A percentile compares a stretch with the other conserved stretches of the same genome.
Evolutionary conservation across 306 rosid genomes (phyloP).

Genomic region (Myrica gale): DNA sequence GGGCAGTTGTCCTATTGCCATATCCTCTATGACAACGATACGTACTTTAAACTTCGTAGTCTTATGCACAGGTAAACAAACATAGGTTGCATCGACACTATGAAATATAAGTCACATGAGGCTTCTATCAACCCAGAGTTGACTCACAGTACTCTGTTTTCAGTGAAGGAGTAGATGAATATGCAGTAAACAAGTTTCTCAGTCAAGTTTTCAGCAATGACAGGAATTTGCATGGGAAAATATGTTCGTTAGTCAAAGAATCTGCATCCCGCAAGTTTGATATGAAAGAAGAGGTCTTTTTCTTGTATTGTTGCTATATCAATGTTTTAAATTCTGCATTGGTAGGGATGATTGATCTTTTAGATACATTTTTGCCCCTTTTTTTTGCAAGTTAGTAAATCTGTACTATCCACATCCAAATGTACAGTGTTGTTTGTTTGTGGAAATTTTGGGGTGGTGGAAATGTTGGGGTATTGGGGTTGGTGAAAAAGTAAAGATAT

Average conservation of each 20-base stretch:
- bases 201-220: conserved; percentile 59
- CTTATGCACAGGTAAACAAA: conserved; percentile 67
- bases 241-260: conserved; percentile 68
- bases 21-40: conserved; percentile 71
- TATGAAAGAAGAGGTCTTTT: conserved; percentile 88
- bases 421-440: too few relatives aligned
- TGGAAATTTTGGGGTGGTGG: too few relatives aligned
- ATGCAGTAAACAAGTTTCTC: conserved; percentile 74
- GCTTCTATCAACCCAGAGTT: conserved; percentile 7
- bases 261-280: conserved; percentile 82
- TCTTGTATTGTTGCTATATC: conserved; percentile 33
- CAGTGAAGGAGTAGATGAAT: conserved; percentile 94
- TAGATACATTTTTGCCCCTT: background rate
- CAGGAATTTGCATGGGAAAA: conserved; percentile 53
- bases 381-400: too few relatives aligned
- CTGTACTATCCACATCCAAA: too few relatives aligned
- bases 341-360: background rate
- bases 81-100: conserved; percentile 7
- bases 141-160: conserved; percentile 27
- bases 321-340: conserved; percentile 25
- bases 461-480: too few relatives aligned
- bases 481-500: too few relatives aligned
- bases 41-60: conserved; percentile 83
- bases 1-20: conserved; percentile 85
- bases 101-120: background rate